Percentiles rank a stretch among this genome's conserved stretches.
Conservation (phyloP, 495 filamentous ascomycete genomes). For the Margaritispora aquatica region DNA sequence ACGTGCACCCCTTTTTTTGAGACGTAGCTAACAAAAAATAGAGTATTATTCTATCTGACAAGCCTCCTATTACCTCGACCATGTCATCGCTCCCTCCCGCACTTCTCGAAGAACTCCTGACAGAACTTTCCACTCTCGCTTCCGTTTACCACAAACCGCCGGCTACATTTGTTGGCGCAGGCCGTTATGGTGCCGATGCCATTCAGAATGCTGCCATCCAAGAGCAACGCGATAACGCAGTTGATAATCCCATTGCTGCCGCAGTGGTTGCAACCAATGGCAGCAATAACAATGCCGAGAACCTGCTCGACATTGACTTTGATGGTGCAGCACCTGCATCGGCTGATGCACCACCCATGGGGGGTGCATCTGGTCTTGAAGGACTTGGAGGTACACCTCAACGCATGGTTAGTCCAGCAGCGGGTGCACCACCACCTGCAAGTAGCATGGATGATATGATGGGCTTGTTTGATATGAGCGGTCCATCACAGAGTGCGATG, state of each 20-base stretch:
- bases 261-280: conserved; percentile 61
- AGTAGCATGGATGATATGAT: conserved; percentile 87
- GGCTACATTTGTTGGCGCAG: conserved; percentile 92
- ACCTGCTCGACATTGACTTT: conserved; percentile 96
- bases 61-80: conserved; percentile 89
- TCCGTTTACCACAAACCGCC: conserved; percentile 99
- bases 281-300: conserved; percentile 72
- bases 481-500: conserved; percentile 16
- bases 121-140: conserved; percentile 89
- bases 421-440: conserved; percentile 32
- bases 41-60: conserved; percentile 88
- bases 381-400: conserved; percentile 75
- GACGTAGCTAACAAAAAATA: too few species aligned
- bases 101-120: conserved; percentile 79
- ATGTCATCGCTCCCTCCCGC: conserved; percentile 78
- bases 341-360: conserved; percentile 58
- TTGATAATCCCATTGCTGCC: conserved; percentile 89
- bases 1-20: too few species aligned
- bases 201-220: conserved; percentile 95
- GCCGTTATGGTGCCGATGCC: conserved; percentile 87
- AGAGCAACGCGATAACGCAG: conserved; percentile 85
- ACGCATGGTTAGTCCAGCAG: conserved; percentile 60
- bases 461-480: conserved; percentile 61
- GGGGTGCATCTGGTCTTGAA: conserved; percentile 60
- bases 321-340: conserved; percentile 90